Evolutionary conservation across 257 asterid species (phyloP).

Genomic region (Solanum rostratum): DNA sequence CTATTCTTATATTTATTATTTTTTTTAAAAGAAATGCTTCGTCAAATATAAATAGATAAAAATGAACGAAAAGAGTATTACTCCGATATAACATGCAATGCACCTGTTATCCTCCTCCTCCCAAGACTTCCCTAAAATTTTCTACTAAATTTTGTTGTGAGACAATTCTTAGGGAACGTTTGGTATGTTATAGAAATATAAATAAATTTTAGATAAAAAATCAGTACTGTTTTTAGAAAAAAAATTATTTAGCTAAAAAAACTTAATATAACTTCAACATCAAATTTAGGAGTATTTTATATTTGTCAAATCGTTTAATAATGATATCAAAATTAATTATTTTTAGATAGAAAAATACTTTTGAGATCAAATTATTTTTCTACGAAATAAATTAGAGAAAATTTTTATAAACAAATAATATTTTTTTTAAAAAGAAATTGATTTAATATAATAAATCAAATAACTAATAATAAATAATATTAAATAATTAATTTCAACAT

Average conservation of each 20-base stretch:
- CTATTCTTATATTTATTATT: no score
- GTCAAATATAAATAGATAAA: neutral
- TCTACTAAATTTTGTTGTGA: neutral
- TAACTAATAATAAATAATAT: no score
- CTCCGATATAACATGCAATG: no score
- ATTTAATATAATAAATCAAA: no score
- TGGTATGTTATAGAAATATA: neutral
- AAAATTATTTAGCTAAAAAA: no score
- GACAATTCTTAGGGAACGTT: neutral
- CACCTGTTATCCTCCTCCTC: neutral
- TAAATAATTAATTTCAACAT: no score
- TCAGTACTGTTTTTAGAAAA: neutral
- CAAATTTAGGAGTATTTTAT: no score
- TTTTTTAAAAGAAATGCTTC: no score
- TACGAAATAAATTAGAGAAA: fast-evolving
- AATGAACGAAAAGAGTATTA: neutral
- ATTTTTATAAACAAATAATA: no score
- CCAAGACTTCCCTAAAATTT: neutral
- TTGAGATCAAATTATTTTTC: no score
- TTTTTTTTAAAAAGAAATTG: no score
- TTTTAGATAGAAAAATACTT: neutral
- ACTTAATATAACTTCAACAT: neutral
- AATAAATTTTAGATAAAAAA: neutral
- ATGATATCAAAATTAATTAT: neutral
- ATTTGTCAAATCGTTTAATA: neutral